Evolutionary conservation across 495 filamentous ascomycete species (phyloP).

Genomic region (Neurospora sp.): DNA sequence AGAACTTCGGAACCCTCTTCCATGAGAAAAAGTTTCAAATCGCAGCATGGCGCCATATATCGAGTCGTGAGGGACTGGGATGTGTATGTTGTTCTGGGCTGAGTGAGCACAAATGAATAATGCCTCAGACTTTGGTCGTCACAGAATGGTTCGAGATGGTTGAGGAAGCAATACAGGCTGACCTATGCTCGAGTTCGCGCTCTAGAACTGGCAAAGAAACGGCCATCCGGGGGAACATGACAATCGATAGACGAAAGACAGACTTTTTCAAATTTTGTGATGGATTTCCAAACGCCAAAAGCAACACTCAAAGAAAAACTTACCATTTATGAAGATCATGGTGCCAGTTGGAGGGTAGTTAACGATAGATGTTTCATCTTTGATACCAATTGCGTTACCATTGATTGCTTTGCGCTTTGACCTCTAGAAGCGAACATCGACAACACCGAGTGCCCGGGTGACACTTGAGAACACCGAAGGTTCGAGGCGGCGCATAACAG

Average conservation of each 20-base stretch:
- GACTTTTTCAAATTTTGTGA: background rate
- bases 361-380: background rate
- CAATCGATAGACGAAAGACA: background rate
- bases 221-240: background rate
- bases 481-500: conserved; percentile 2
- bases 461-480: background rate
- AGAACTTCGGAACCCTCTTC: background rate
- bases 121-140: background rate
- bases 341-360: background rate
- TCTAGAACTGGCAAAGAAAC: background rate
- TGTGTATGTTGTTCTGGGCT: background rate
- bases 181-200: background rate
- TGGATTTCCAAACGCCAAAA: background rate
- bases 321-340: background rate
- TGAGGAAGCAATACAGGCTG: background rate
- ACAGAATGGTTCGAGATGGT: background rate
- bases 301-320: background rate
- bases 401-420: background rate
- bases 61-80: background rate
- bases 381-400: background rate
- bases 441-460: background rate
- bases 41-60: background rate
- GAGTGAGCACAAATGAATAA: background rate
- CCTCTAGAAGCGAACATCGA: background rate
- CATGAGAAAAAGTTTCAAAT: background rate